Evolutionary conservation across 2,329 filamentous ascomycete genomes (phyloP), one percentile per base, ranked within the genome.

Genomic region (Fulvia fulva): DNA sequence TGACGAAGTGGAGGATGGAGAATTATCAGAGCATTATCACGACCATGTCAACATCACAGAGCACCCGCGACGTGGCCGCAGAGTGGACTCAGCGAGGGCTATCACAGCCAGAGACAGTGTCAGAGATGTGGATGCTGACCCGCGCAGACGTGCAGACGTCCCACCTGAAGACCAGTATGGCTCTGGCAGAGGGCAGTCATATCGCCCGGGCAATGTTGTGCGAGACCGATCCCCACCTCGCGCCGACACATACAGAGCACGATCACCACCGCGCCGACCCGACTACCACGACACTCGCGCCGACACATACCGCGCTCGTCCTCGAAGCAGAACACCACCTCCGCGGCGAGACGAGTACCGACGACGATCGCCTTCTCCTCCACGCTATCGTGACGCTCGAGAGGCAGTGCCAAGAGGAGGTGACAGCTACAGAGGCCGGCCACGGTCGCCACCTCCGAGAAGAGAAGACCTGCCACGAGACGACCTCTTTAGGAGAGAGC

Each of bases 251-350:
- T 74, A 78, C 65, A 74, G 78, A 70, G 77, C 69, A 55, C 74
- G 78, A 63, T 82, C 82, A 28, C 82, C 81, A 43, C 75, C 77
- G 21, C 73, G 76, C 8, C 73, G 78, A 41, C 75, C 70, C 53
- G 76, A 73, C 16, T 57, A 43, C 53, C 59, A 56, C 34, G 56
- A 51, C 26, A 58, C 55, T 50, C 60, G 61, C 19, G 62, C 59
- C 34, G 71, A 73, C 55, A 64, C 66, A 19, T 73, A 73, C 55
- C 69, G 70, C 44, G 67, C 57, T 22, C 62, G 75, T 53, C 70
- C 63, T 30, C 57, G 70, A 46, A 67, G 66, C 57, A 65, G 68
- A 14, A 62, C 56, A n/a, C 47, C 47, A 50, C 69, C 68, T 43
- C 62, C 63, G 22, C 64, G 61, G 19, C 64, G 74, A n/a, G 68